Conservation (phyloP, 441 rosid genomes). For the Erodium texanum region DNA sequence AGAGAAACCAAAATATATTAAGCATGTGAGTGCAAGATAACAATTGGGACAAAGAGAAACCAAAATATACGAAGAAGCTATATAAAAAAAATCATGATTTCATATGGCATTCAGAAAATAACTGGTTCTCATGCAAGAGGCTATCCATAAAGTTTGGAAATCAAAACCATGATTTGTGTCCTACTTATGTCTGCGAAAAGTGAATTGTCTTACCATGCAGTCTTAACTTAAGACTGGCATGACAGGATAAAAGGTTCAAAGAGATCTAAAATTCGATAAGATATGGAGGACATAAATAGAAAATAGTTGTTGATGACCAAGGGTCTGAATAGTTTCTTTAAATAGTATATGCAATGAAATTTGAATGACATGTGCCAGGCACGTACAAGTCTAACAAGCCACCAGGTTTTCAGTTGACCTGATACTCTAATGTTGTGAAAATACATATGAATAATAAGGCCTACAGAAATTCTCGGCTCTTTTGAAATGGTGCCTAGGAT, state of each 20-base stretch:
- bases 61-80: neutral
- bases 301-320: too few relatives aligned
- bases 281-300: too few relatives aligned
- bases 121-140: neutral
- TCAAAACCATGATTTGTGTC: neutral
- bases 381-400: neutral
- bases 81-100: neutral
- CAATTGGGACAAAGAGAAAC: neutral
- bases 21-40: neutral
- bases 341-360: too few relatives aligned
- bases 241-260: too few relatives aligned
- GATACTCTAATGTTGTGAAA: neutral
- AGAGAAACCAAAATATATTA: neutral
- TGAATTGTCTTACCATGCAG: too few relatives aligned
- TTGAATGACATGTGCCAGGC: neutral
- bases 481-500: neutral
- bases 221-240: too few relatives aligned
- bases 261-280: too few relatives aligned
- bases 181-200: too few relatives aligned
- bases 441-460: neutral
- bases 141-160: neutral
- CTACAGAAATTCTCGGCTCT: neutral
- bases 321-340: too few relatives aligned
- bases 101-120: neutral
- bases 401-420: neutral